These are phyloP conservation scores for Gymnopilus junonius DNA, from an alignment of 768 basidiomycete species.

Conservation along the genomic window DNA sequence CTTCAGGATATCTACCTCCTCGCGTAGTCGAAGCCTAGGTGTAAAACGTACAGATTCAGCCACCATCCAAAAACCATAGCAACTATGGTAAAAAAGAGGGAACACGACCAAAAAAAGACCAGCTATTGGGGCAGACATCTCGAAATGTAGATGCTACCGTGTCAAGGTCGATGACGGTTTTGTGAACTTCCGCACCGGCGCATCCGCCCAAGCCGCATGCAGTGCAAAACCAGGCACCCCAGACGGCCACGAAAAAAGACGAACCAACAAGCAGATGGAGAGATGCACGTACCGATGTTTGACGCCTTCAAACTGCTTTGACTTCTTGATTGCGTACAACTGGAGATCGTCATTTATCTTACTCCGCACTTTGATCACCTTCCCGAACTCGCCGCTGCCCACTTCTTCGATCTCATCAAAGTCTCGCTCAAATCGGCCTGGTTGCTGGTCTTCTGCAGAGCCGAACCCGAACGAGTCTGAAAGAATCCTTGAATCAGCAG, in stretches of 20 bases:
- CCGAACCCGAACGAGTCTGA: constrained; percentile 32
- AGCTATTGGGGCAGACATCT: constrained; percentile 3
- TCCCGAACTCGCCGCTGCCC: constrained; percentile 93
- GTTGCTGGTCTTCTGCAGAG: constrained; percentile 54
- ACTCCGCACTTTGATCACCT: constrained; percentile 81
- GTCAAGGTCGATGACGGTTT: neutral
- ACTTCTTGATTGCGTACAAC: constrained; percentile 93
- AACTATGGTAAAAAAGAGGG: constrained; percentile 27
- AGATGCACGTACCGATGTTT: constrained; percentile 72
- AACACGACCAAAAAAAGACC: constrained; percentile 12
- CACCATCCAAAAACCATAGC: constrained; percentile 30
- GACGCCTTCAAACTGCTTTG: constrained; percentile 88
- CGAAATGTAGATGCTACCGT: constrained; percentile 9
- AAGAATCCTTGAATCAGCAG: constrained; percentile 21
- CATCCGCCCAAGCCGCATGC: constrained; percentile 2
- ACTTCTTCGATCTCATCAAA: constrained; percentile 82
- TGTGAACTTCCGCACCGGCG: constrained; percentile 1
- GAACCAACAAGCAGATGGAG: constrained; percentile 26
- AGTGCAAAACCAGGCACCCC: constrained; percentile 9
- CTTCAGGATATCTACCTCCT: constrained; percentile 92
- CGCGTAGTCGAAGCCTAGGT: constrained; percentile 79
- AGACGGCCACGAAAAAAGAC: constrained; percentile 20
- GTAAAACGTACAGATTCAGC: constrained; percentile 22
- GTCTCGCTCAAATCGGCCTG: constrained; percentile 77
- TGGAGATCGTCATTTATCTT: constrained; percentile 56